Conservation (phyloP, 73 alveolate genomes). For the Halteria grandinella region DNA sequence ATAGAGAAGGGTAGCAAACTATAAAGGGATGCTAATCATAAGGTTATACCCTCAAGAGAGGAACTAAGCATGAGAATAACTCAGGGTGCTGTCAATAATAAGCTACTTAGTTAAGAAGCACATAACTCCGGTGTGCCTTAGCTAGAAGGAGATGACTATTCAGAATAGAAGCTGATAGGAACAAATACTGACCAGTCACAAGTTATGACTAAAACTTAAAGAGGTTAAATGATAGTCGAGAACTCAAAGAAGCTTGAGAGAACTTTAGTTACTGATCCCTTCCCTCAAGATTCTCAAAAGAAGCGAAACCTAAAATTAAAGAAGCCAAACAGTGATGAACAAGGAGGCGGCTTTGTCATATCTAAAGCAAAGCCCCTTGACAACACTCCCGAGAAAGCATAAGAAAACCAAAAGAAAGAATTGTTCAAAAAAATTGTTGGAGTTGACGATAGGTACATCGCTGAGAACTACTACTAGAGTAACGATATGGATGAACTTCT, state of each 20-base stretch:
- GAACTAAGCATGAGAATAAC: neutral
- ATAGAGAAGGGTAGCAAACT: conserved; percentile 18
- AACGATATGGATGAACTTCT: conserved; percentile 38
- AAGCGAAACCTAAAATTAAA: neutral
- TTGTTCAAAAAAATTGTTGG: conserved; percentile 30
- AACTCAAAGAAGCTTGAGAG: neutral
- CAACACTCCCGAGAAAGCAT: conserved; percentile 48
- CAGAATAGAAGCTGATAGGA: conserved; percentile 11
- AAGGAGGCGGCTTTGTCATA: conserved; percentile 16
- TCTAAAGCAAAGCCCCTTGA: conserved; percentile 48
- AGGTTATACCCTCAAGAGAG: conserved; percentile 31
- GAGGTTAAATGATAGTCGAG: neutral
- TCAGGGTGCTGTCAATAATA: conserved; percentile 3
- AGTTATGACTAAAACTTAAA: neutral
- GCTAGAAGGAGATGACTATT: conserved; percentile 19
- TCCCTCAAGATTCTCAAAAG: neutral
- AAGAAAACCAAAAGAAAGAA: conserved; percentile 22
- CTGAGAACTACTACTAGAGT: conserved; percentile 49
- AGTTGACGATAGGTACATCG: conserved; percentile 45
- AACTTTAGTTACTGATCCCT: neutral
- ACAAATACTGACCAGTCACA: neutral
- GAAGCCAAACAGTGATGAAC: neutral
- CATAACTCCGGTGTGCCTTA: neutral
- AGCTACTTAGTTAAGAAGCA: neutral
- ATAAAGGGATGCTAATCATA: conserved; percentile 1